These are phyloP conservation scores for Myriosclerotinia curreyana DNA, from an alignment of 2,329 filamentous ascomycete genomes.

Conservation along the genomic window DNA sequence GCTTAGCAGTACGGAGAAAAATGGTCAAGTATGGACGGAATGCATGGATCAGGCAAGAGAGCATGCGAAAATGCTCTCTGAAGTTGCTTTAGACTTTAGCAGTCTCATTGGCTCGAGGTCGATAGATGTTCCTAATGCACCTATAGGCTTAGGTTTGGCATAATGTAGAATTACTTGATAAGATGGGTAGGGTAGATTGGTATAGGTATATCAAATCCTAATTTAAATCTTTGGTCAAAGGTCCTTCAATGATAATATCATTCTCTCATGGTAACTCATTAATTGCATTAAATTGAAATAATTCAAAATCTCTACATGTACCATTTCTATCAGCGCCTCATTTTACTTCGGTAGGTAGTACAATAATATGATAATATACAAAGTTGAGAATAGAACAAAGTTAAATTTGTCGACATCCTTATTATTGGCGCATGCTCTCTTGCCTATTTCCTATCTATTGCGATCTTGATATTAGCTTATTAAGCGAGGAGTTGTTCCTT, in stretches of 20 bases:
- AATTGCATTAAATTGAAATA: constrained; percentile 5
- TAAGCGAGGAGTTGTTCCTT: constrained; percentile 23
- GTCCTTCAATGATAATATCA: not conserved
- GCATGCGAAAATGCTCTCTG: constrained; percentile 74
- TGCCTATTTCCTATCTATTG: constrained; percentile 16
- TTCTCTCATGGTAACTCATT: not conserved
- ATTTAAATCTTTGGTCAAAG: not conserved
- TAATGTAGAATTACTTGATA: constrained; percentile 17
- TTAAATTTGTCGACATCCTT: not conserved
- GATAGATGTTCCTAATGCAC: constrained; percentile 26
- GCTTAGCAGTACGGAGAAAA: constrained; percentile 77
- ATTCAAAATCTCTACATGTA: too few relatives aligned
- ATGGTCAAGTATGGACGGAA: constrained; percentile 72
- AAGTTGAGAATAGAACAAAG: constrained; percentile 7
- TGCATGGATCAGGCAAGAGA: constrained; percentile 80
- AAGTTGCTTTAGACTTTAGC: constrained; percentile 87
- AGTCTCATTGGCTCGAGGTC: constrained; percentile 68
- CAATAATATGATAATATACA: not conserved
- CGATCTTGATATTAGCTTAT: constrained; percentile 17
- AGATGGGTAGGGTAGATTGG: not conserved
- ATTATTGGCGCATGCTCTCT: constrained; percentile 16
- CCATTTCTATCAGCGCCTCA: not conserved
- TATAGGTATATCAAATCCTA: constrained; percentile 5
- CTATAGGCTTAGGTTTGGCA: constrained; percentile 42
- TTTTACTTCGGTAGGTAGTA: not conserved